Evolutionary conservation across 495 filamentous ascomycete genomes (phyloP).

Genomic region (Penicillium bovifimosum): DNA sequence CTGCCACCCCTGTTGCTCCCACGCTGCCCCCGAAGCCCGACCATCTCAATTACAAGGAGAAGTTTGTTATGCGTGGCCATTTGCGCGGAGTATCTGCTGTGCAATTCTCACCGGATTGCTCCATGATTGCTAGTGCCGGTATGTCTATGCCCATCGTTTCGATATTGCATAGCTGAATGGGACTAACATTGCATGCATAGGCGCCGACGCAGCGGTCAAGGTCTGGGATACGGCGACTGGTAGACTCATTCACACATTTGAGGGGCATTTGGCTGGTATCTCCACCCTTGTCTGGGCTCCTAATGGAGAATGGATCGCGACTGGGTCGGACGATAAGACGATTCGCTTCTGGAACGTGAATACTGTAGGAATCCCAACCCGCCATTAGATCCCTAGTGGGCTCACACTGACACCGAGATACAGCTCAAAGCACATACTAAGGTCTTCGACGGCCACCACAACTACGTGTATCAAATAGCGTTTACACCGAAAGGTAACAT

Average conservation of each 20-base stretch:
- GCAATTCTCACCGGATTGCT: constrained; percentile 82
- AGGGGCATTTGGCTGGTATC: constrained; percentile 88
- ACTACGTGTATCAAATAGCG: constrained; percentile 87
- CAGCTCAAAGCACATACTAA: constrained; percentile 56
- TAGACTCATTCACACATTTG: constrained; percentile 74
- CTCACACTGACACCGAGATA: constrained; percentile 2
- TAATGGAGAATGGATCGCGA: constrained; percentile 77
- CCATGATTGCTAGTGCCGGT: constrained; percentile 85
- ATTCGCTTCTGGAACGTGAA: constrained; percentile 88
- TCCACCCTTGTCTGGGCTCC: constrained; percentile 88
- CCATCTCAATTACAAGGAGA: constrained; percentile 52
- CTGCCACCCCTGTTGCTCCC: constrained; percentile 29
- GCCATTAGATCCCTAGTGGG: constrained; percentile 6
- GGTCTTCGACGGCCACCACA: constrained; percentile 82
- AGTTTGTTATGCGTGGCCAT: constrained; percentile 69
- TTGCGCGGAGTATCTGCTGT: constrained; percentile 74
- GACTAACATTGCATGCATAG: constrained; percentile 27
- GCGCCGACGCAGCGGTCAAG: constrained; percentile 82
- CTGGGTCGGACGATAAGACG: constrained; percentile 91
- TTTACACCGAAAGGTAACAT: constrained; percentile 97
- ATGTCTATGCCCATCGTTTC: constrained; percentile 19
- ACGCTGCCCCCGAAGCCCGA: constrained; percentile 42
- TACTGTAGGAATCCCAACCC: constrained; percentile 46
- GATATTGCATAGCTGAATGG: not conserved
- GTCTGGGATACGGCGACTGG: constrained; percentile 83